phyloP scores from a whole-genome alignment of 2,329 filamentous ascomycete genomes.

The Aspergillus sp. region DNA sequence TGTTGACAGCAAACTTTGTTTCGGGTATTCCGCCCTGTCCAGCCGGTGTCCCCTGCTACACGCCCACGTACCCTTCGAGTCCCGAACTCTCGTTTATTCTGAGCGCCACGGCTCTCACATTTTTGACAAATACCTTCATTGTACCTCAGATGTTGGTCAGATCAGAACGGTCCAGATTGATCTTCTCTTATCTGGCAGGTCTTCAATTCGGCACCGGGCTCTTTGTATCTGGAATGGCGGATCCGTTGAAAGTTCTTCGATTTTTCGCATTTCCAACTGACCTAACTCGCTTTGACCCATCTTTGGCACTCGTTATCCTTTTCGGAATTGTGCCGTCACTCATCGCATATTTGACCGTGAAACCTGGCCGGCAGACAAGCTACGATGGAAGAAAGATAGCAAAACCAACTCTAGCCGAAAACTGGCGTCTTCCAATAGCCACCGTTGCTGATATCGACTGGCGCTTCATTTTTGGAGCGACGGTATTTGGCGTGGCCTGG shows the following conservation, averaged over 20 bases:
- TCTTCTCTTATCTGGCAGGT: slow-evolving; percentile 48
- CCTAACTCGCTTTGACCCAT: slow-evolving; percentile 50
- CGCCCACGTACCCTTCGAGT: slow-evolving; percentile 43
- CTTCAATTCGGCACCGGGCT: slow-evolving; percentile 54
- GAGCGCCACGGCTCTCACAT: slow-evolving; percentile 28
- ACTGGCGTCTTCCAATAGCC: slow-evolving; percentile 46
- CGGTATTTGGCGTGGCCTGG: slow-evolving; percentile 53
- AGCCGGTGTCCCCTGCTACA: slow-evolving; percentile 46
- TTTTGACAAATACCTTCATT: slow-evolving; percentile 34
- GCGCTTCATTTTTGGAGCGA: slow-evolving; percentile 49
- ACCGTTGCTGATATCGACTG: slow-evolving; percentile 49
- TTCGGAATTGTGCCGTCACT: slow-evolving; percentile 52
- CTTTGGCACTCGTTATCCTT: slow-evolving; percentile 49
- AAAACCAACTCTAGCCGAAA: slow-evolving; percentile 43
- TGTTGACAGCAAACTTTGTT: slow-evolving; percentile 44
- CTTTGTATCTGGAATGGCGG: slow-evolving; percentile 52
- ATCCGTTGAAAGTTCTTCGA: slow-evolving; percentile 50
- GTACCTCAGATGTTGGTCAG: slow-evolving; percentile 30
- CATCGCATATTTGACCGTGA: slow-evolving; percentile 30
- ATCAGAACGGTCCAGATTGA: slow-evolving; percentile 31
- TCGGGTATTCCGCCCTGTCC: slow-evolving; percentile 41
- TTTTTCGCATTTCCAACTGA: slow-evolving; percentile 50
- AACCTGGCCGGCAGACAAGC: slow-evolving; percentile 26
- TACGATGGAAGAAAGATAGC: slow-evolving; percentile 22
- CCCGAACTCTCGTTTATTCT: slow-evolving; percentile 37